Evolutionary conservation across 2,329 filamentous ascomycete species (phyloP), one percentile per base, ranked within the genome.

Genomic region (Aspergillus sergii): DNA sequence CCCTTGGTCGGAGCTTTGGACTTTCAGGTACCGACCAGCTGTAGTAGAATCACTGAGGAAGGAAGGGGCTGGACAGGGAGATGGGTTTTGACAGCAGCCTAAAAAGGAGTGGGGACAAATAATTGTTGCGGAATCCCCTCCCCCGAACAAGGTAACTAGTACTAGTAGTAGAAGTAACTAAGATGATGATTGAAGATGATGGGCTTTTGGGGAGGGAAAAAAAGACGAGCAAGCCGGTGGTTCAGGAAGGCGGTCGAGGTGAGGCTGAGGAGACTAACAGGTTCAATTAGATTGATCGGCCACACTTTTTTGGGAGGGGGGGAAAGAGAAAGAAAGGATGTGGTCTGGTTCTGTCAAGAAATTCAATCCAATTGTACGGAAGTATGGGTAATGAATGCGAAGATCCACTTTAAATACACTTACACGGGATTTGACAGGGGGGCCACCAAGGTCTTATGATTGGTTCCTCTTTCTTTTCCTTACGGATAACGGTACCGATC

Each of bases 211-310:
- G 46, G 46, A 30, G 46, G 26, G 46, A 30, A 28, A 51, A 28
- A 51, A 32, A 26, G 45, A 23, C 23, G 12, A 28, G 7, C 4
- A 12, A 51, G 28, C 6, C 14, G 46, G 63, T 57, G 48, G 59
- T 68, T 68, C 64, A 65, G 68, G 66, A 72, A 72, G 71, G 71
- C 69, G 73, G 72, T 74, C 69, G 71, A 68, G 66, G 64, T 65
- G 68, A 68, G 71, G 71, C 67, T 71, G 69, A 73, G 57, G 60
- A 59, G 50, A 54, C 57, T 34, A 51, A 50, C 4, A 23, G 34
- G 30, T 46, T 39, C 21, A 59, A 43, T 34, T 41, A 61, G 60
- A 57, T 62, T 32, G 46, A 36, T 36, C 26, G 28, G 9, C 61
- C 46, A 50, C 26, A 50, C 46, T 1, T 39, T 39, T 5, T 2